Evolutionary conservation across 768 basidiomycete genomes (phyloP).

Genomic region (Paxillus ammoniavirescens): DNA sequence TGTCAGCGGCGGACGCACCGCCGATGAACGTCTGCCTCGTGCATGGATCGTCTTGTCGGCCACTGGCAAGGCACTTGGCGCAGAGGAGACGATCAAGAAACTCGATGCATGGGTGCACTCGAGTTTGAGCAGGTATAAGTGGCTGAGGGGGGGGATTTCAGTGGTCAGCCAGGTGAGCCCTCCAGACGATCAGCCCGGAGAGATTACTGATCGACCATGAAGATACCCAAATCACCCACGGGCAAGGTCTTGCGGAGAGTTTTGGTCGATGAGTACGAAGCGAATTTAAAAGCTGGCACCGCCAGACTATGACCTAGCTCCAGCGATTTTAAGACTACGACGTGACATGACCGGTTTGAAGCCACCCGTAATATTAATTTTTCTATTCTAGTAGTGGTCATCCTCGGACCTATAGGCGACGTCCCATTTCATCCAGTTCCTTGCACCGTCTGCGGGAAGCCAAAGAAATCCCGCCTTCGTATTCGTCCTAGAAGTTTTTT

Average conservation of each 20-base stretch:
- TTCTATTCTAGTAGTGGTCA: too few species aligned
- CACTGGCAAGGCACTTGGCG: constrained; percentile 50
- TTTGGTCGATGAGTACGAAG: constrained; percentile 59
- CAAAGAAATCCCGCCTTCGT: too few species aligned
- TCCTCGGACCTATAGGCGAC: too few species aligned
- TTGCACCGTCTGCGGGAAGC: too few species aligned
- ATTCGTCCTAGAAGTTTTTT: too few species aligned
- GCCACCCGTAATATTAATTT: too few species aligned
- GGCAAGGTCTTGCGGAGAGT: constrained; percentile 68
- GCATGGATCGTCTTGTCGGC: constrained; percentile 76
- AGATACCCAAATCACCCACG: constrained; percentile 76
- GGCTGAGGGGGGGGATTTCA: constrained; percentile 71
- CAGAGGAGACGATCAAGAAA: constrained; percentile 36
- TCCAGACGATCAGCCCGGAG: background rate
- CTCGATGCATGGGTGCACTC: constrained; percentile 62
- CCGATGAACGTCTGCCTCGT: constrained; percentile 71
- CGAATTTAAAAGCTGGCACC: constrained; percentile 9
- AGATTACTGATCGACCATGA: background rate
- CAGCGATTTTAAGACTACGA: background rate
- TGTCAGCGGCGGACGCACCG: constrained; percentile 65
- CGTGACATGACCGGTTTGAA: too few species aligned
- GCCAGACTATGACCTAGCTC: constrained; percentile 24
- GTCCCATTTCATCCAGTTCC: too few species aligned
- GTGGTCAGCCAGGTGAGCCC: constrained; percentile 58
- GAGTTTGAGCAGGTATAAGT: constrained; percentile 72